These are phyloP conservation scores for Plasmodium gaboni DNA, from an alignment of 169 alveolate species.

Conservation along the genomic window DNA sequence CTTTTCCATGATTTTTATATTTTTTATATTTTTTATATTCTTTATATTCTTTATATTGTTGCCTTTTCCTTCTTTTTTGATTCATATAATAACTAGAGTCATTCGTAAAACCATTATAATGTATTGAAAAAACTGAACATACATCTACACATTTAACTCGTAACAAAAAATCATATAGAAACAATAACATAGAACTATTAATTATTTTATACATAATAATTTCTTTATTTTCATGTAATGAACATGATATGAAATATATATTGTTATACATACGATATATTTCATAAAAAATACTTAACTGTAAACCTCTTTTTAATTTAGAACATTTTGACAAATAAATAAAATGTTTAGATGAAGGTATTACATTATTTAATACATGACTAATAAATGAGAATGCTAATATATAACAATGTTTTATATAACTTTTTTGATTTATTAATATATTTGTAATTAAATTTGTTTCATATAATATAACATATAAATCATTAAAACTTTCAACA, in stretches of 20 bases:
- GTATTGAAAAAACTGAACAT: conserved; percentile 41
- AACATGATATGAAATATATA: conserved; percentile 72
- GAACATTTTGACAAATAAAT: conserved; percentile 34
- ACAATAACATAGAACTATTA: conserved; percentile 44
- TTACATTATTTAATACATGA: conserved; percentile 46
- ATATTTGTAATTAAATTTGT: conserved; percentile 68
- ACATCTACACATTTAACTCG: conserved; percentile 59
- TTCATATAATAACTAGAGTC: neutral
- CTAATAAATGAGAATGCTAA: conserved; percentile 60
- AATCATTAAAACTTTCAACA: conserved; percentile 28
- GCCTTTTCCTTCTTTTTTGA: neutral
- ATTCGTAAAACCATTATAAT: conserved; percentile 62
- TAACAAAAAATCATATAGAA: conserved; percentile 64
- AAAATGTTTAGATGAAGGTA: conserved; percentile 64
- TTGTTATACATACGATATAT: conserved; percentile 37
- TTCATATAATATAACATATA: conserved; percentile 57
- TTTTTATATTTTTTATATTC: neutral
- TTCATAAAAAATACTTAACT: conserved; percentile 43
- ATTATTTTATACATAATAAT: conserved; percentile 71
- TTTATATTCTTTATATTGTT: neutral
- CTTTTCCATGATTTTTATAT: neutral
- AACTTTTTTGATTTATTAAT: conserved; percentile 71
- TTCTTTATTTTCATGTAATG: conserved; percentile 66
- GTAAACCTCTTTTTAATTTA: conserved; percentile 38
- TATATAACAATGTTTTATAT: conserved; percentile 64